Evolutionary conservation across 2,329 filamentous ascomycete genomes (phyloP), one percentile per base, ranked within the genome.

Genomic region (Bimuria novae-zelandiae): DNA sequence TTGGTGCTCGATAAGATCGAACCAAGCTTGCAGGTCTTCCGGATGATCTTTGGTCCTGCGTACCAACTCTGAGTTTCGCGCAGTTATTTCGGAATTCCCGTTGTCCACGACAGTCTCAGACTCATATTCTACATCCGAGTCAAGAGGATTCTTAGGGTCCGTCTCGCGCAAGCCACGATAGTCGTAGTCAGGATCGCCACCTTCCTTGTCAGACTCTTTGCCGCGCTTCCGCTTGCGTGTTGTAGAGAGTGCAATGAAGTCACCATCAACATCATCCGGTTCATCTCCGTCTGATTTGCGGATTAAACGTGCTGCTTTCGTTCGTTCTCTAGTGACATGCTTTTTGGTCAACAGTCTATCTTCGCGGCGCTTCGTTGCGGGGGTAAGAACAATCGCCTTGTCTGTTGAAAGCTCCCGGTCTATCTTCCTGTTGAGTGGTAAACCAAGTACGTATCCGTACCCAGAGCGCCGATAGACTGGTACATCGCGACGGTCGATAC

Each of bases 1-100:
- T 74, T 97, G 93, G 55, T 96, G 86, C 7, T 85, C 77, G 40
- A 93, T 88, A n/a, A 97, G 79, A 32, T 84, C 80, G 14, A 95
- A 72, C 93, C 93, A 97, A 16, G 85, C 80, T 36, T 85, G 77
- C 17, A 89, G 78, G 64, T 95, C 83, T 5, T 80, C 71, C 1
- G 92, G 90, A 19, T 84, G 72, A 1, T 87, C 78, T 50, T 88
- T 85, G 29, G 91, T 85, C 25, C 72, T 80, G 11, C 81, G 83
- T 2, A 82, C 84, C 7, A 97, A 77, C 46, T 86, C 77, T 0
- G 87, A 78, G 12, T 84, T 85, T 51, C 76, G 82, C 65, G 80
- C 75, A 39, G 78, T 83, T 44, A 65, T 56, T 22, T 69, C 64
- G 14, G 71, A 49, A 16, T 74, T 61, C 8, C 56, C 47, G 35